Conservation (phyloP, 2,329 filamentous ascomycete genomes). For the Blastomyces parvus region DNA sequence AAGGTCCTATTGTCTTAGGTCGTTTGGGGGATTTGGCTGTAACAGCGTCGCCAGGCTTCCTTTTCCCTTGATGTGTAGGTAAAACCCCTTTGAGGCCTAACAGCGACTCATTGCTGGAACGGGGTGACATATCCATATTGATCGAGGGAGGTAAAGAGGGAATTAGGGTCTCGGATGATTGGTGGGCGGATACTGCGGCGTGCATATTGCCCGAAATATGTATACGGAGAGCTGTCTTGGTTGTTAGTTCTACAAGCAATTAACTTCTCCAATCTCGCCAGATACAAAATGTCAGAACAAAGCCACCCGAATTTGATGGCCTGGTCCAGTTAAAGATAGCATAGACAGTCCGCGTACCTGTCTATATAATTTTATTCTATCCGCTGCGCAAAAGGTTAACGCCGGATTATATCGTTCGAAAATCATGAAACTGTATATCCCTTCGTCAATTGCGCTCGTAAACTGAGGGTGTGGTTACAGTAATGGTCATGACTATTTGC, state of each 20-base stretch:
- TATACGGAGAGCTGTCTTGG: neutral
- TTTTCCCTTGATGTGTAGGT: conserved; percentile 26
- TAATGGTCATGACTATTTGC: neutral
- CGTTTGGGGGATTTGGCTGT: conserved; percentile 30
- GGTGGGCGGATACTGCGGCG: conserved; percentile 7
- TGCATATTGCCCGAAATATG: conserved; percentile 10
- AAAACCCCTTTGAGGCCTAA: conserved; percentile 17
- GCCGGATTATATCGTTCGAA: neutral
- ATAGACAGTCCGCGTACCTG: neutral
- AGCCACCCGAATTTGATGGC: neutral
- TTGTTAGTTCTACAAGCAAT: neutral
- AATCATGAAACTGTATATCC: neutral
- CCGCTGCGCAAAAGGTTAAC: neutral
- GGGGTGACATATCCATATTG: conserved; percentile 17
- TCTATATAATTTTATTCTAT: neutral
- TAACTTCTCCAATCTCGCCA: neutral
- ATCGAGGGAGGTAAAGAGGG: conserved; percentile 21
- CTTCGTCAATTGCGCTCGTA: neutral
- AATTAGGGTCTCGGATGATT: conserved; percentile 16
- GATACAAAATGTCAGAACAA: neutral
- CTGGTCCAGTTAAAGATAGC: neutral
- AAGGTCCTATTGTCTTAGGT: conserved; percentile 34
- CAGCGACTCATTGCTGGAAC: conserved; percentile 27
- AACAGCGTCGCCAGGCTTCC: conserved; percentile 25
- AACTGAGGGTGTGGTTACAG: neutral